These are phyloP conservation scores for Hanseniaspora mollemarum DNA, from an alignment of 805 yeast genomes.

Conservation along the genomic window DNA sequence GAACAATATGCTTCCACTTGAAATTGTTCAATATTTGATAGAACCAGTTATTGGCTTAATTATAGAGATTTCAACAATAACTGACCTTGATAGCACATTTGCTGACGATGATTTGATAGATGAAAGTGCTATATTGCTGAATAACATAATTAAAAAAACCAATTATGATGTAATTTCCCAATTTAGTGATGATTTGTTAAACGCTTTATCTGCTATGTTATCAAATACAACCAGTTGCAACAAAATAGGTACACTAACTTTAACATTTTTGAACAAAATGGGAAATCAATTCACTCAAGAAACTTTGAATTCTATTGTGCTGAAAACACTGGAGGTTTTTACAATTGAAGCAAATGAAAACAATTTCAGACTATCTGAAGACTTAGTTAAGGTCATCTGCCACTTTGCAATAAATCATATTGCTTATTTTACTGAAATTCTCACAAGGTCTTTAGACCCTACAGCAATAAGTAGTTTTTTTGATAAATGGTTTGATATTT, in stretches of 20 bases:
- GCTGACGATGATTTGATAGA: conserved; percentile 24
- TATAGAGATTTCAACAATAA: conserved; percentile 27
- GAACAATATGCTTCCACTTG: conserved; percentile 24
- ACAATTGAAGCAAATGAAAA: conserved; percentile 38
- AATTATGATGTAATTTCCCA: conserved; percentile 22
- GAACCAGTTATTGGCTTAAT: conserved; percentile 26
- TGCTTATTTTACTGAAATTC: conserved; percentile 43
- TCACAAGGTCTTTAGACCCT: conserved; percentile 27
- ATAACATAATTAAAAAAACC: background rate
- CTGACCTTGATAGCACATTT: too few relatives aligned
- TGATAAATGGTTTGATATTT: conserved; percentile 70
- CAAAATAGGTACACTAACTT: conserved; percentile 38
- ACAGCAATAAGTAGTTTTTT: conserved; percentile 36
- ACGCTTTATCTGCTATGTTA: conserved; percentile 53
- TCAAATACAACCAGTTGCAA: conserved; percentile 50
- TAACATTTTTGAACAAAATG: conserved; percentile 46
- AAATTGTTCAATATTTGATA: conserved; percentile 23
- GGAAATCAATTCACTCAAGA: conserved; percentile 31
- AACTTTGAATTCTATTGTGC: conserved; percentile 44
- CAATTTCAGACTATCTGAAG: conserved; percentile 64
- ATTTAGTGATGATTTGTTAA: conserved; percentile 29
- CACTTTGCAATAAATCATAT: conserved; percentile 55
- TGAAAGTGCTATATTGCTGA: background rate
- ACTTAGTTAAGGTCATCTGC: conserved; percentile 64
- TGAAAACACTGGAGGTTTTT: conserved; percentile 61